phyloP scores from a whole-genome alignment of 2,329 filamentous ascomycete genomes.

The Aspergillus ibericus region DNA sequence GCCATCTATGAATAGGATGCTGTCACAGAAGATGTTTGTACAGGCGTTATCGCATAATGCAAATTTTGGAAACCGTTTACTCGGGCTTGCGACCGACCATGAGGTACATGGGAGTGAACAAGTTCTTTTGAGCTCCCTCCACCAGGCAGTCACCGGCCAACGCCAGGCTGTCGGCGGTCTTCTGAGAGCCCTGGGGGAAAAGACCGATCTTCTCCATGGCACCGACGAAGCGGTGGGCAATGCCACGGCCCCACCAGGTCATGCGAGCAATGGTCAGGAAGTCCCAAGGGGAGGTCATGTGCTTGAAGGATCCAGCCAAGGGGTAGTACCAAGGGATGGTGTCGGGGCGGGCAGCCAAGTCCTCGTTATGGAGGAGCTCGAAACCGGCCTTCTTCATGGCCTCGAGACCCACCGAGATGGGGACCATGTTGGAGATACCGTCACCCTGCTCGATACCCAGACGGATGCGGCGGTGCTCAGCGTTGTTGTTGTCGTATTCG shows the following conservation, averaged over 20 bases:
- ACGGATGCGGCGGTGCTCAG: conserved; percentile 83
- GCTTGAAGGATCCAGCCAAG: conserved; percentile 77
- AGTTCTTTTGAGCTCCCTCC: conserved; percentile 78
- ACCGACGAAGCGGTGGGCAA: conserved; percentile 76
- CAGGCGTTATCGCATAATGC: conserved; percentile 13
- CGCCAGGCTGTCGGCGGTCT: conserved; percentile 89
- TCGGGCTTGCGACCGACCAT: conserved; percentile 88
- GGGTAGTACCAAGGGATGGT: conserved; percentile 92
- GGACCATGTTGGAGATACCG: conserved; percentile 97
- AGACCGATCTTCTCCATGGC: conserved; percentile 71
- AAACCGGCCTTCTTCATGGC: conserved; percentile 90
- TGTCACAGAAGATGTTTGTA: conserved; percentile 14
- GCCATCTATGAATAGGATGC: conserved; percentile 14
- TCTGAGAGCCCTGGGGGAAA: conserved; percentile 81
- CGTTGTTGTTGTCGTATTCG: conserved; percentile 84
- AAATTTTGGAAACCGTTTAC: conserved; percentile 25
- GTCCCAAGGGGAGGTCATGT: conserved; percentile 77
- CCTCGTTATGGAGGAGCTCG: conserved; percentile 77
- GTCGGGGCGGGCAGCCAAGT: conserved; percentile 76
- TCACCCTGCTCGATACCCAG: conserved; percentile 94
- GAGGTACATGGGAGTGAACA: conserved; percentile 99
- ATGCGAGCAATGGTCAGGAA: conserved; percentile 81
- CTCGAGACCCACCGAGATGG: conserved; percentile 72
- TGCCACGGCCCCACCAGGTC: conserved; percentile 76
- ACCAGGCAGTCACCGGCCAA: conserved; percentile 81